Percentiles rank a stretch among this genome's conserved stretches.
Conservation (phyloP, 1,284 basidiomycete species). For the Puccinia polysora region DNA sequence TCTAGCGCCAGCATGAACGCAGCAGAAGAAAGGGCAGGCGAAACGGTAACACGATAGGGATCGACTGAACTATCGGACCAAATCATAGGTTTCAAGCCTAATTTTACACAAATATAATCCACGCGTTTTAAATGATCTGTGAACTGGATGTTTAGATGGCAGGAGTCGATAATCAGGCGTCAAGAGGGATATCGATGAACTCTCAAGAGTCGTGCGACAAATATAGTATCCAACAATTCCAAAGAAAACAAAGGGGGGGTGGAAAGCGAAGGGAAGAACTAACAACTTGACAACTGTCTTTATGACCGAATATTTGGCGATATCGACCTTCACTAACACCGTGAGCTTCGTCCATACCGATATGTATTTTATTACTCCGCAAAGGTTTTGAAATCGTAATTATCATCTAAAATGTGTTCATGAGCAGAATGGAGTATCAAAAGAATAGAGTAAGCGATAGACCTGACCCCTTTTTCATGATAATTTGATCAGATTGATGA, state of each 20-base stretch:
- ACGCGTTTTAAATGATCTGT: conserved; percentile 51
- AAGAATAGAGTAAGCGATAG: not conserved
- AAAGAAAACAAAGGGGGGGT: not conserved
- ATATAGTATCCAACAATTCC: not conserved
- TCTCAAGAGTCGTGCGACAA: too few species aligned
- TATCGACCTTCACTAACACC: conserved; percentile 54
- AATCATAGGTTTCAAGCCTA: conserved; percentile 53
- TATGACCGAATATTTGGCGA: conserved; percentile 52
- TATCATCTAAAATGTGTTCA: conserved; percentile 48
- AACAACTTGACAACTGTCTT: conserved; percentile 51
- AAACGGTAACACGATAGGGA: not conserved
- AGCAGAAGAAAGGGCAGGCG: not conserved
- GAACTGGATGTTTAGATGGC: too few species aligned
- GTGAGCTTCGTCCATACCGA: conserved; percentile 53
- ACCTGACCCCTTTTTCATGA: not conserved
- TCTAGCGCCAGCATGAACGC: not conserved
- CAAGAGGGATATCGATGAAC: too few species aligned
- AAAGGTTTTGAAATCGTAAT: conserved; percentile 51
- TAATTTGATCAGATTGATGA: not conserved
- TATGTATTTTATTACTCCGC: conserved; percentile 52
- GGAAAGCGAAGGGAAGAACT: conserved; percentile 46
- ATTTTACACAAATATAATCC: conserved; percentile 50
- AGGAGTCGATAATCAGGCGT: too few species aligned
- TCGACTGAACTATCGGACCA: conserved; percentile 52
- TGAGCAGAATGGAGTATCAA: not conserved